Evolutionary conservation across 495 filamentous ascomycete species (phyloP).

Genomic region (Mytilinidion resinicola): DNA sequence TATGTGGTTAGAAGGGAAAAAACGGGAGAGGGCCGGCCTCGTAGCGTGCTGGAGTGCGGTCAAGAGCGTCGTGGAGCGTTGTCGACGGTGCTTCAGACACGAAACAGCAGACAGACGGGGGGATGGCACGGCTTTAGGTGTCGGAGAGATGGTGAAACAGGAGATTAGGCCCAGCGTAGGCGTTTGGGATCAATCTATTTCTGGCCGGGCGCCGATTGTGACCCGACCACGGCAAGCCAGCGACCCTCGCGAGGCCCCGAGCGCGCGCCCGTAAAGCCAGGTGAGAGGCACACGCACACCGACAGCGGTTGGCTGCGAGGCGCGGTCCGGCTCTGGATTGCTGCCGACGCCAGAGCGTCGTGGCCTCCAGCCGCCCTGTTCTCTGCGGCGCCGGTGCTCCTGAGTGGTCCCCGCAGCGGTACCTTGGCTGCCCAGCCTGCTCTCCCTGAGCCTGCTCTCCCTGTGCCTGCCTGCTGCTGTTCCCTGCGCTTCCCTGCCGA

Average conservation of each 20-base stretch:
- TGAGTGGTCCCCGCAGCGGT: neutral
- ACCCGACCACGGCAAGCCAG: slow-evolving; percentile 7
- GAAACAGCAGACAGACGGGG: slow-evolving; percentile 27
- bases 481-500: too few relatives aligned
- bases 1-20: slow-evolving; percentile 28
- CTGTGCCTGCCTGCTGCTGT: too few relatives aligned
- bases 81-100: slow-evolving; percentile 22
- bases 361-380: too few relatives aligned
- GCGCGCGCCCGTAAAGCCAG: slow-evolving; percentile 8
- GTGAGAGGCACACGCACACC: neutral
- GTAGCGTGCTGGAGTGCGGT: slow-evolving; percentile 4
- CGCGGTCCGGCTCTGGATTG: too few relatives aligned
- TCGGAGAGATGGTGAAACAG: slow-evolving; percentile 32
- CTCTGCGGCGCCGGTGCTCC: neutral
- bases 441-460: too few relatives aligned
- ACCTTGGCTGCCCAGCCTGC: too few relatives aligned
- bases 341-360: slow-evolving; percentile 2
- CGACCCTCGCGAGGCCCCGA: slow-evolving; percentile 5
- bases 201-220: slow-evolving; percentile 7
- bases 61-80: slow-evolving; percentile 16
- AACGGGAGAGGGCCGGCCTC: slow-evolving; percentile 35
- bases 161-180: slow-evolving; percentile 10
- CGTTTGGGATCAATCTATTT: slow-evolving; percentile 25
- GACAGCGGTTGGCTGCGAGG: neutral
- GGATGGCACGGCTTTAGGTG: slow-evolving; percentile 25